Evolutionary conservation across 768 basidiomycete genomes (phyloP), one percentile per base, ranked within the genome.

Genomic region (Polyporus arcularius): DNA sequence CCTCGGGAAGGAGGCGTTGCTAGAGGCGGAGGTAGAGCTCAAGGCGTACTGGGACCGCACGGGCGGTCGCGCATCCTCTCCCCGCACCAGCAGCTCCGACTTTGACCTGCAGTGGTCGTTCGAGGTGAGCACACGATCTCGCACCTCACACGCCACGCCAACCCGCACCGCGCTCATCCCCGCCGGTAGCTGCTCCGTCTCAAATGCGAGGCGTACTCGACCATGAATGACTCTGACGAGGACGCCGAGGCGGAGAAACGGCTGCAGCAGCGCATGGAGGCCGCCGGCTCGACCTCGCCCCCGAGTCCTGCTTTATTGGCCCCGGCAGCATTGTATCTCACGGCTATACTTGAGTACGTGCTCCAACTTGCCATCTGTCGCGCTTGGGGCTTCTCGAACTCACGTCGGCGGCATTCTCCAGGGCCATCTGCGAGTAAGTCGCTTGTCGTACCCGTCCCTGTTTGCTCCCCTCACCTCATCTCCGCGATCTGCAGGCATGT

Each of bases 11-110:
- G 92, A 95, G 71, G 94, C 94, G 3, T 78, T 96, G 16, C 78
- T 95, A 51, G 96, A 98, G 75, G 96, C 96, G 0, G 96, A 98
- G 70, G 80, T 98, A 45, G 96, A 97, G 72, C 73, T 97, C 48
- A 82, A 92, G 69, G 92, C 92, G 8, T 95, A 95, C 78, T 90
- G 88, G 84, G 92, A 93, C 66, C 82, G 87, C 57, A 91, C 86
- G 70, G 75, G 45, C 76, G 80, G 40, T 65, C 68, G 40, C 68
- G 72, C 35, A 52, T 70, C 30, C 48, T 67, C 76, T 41, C 85
- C 85, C 53, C 82, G 85, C 63, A 82, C 84, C 58, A 72, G 79
- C 40, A 32, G 40, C 35, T 16, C 40, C 62, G 80, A 80, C 31
- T 92, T 94, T 69, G 80, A 87, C 68, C 72, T 93, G 54, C 84